Evolutionary conservation across 2,329 filamentous ascomycete genomes (phyloP).

Genomic region (Penicillium brasilianum): DNA sequence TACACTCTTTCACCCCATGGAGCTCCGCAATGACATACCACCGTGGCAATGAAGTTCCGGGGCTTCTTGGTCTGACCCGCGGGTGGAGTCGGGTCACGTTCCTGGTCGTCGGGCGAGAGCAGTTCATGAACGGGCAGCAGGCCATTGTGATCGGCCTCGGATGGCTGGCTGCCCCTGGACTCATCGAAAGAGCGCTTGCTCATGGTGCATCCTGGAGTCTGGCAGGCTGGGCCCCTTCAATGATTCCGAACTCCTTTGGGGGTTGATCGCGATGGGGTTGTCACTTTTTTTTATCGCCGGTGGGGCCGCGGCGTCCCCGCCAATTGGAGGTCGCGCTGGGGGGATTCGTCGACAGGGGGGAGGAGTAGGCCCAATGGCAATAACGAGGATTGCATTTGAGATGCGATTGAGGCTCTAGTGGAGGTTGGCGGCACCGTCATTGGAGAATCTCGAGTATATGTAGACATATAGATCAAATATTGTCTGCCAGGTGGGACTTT

Average conservation of each 20-base stretch:
- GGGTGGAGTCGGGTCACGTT: constrained; percentile 30
- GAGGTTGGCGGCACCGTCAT: no score
- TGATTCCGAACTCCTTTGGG: neutral
- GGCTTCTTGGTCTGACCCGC: constrained; percentile 39
- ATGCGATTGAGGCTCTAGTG: neutral
- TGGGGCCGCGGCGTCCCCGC: neutral
- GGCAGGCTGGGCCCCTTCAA: constrained; percentile 1
- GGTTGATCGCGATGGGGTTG: neutral
- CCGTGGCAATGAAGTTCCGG: constrained; percentile 47
- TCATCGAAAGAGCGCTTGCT: constrained; percentile 45
- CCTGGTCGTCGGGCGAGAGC: constrained; percentile 43
- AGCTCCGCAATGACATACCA: constrained; percentile 33
- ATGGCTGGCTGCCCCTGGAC: constrained; percentile 32
- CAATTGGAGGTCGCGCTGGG: constrained; percentile 3
- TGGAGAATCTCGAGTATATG: no score
- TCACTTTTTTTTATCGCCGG: constrained; percentile 6
- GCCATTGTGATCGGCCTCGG: constrained; percentile 35
- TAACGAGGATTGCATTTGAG: neutral
- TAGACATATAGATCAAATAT: no score
- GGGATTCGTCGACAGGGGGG: neutral
- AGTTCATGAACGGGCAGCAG: constrained; percentile 41
- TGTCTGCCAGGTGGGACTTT: no score
- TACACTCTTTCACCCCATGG: neutral
- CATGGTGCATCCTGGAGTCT: constrained; percentile 41
- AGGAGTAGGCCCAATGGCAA: neutral